These are phyloP conservation scores for Colletotrichum melonis DNA, from an alignment of 2,329 filamentous ascomycete genomes.

Conservation along the genomic window DNA sequence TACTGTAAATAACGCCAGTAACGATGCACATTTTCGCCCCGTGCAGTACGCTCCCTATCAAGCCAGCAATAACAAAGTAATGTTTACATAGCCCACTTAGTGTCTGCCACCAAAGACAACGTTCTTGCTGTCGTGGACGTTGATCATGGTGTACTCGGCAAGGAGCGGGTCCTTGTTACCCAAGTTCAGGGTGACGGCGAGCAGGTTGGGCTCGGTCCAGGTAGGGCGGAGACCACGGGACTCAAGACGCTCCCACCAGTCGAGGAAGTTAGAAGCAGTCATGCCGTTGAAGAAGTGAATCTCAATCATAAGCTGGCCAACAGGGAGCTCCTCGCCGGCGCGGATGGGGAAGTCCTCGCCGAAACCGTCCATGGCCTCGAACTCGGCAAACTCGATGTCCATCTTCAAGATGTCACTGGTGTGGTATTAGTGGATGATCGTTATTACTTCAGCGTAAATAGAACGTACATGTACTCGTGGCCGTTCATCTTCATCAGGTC, in stretches of 20 bases:
- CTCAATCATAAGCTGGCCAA: constrained; percentile 39
- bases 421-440: constrained; percentile 3
- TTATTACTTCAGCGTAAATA: neutral
- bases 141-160: constrained; percentile 41
- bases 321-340: constrained; percentile 31
- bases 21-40: neutral
- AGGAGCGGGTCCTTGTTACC: constrained; percentile 33
- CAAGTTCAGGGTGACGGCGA: constrained; percentile 36
- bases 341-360: constrained; percentile 37
- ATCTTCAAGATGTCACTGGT: constrained; percentile 52
- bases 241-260: constrained; percentile 41
- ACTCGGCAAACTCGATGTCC: constrained; percentile 52
- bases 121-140: constrained; percentile 37
- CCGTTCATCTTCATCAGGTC: constrained; percentile 51
- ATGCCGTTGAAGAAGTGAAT: constrained; percentile 34
- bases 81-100: neutral
- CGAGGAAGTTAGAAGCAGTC: constrained; percentile 33
- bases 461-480: constrained; percentile 48
- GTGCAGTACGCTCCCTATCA: neutral
- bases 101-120: constrained; percentile 20
- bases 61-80: neutral
- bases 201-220: constrained; percentile 41
- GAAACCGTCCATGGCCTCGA: constrained; percentile 43
- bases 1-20: constrained; percentile 1
- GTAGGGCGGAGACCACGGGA: constrained; percentile 39